Conservation (phyloP, 129 eudicot genomes). For the Ambrosia artemisiifolia region DNA sequence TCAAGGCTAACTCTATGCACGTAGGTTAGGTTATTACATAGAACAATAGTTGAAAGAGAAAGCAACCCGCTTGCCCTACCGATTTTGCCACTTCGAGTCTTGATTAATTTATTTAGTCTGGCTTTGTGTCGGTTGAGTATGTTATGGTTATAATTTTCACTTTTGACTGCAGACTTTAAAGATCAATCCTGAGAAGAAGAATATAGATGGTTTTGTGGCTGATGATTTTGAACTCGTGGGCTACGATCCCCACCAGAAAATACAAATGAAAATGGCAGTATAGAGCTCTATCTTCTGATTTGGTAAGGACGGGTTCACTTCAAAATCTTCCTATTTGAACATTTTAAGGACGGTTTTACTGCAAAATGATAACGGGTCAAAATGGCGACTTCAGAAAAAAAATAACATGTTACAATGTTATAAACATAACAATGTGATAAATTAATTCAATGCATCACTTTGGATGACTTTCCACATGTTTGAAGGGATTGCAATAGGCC, state of each 20-base stretch:
- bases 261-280: constrained; percentile 91
- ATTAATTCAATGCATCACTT: neutral
- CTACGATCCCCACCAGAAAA: constrained; percentile 81
- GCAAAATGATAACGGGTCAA: neutral
- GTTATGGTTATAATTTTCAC: neutral
- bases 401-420: neutral
- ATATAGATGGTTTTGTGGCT: constrained; percentile 68
- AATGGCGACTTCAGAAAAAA: neutral
- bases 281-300: constrained; percentile 21
- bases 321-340: neutral
- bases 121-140: neutral
- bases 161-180: constrained; percentile 49
- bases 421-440: neutral
- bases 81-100: neutral
- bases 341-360: neutral
- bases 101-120: neutral
- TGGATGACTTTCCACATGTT: neutral
- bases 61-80: neutral
- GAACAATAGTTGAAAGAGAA: too few relatives aligned
- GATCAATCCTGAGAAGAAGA: constrained; percentile 66
- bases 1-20: too few relatives aligned
- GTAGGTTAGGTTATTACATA: too few relatives aligned
- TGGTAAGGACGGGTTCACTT: neutral
- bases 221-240: constrained; percentile 70
- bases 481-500: neutral